Evolutionary conservation across 768 basidiomycete species (phyloP).

Genomic region (Omphalotus guepiniiformis): DNA sequence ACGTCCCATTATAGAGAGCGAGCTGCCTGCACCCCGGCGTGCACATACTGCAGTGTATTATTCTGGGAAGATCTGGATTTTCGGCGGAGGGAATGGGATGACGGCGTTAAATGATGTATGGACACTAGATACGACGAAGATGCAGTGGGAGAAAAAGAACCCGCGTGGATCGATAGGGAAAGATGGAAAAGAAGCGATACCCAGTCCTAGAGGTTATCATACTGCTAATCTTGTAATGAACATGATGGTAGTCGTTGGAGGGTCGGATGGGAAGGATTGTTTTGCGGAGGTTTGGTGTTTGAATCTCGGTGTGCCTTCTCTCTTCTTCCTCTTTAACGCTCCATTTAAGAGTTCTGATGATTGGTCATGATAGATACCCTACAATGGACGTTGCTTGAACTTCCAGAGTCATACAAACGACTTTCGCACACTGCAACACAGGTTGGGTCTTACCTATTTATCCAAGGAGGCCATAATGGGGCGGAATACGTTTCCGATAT

Average conservation of each 20-base stretch:
- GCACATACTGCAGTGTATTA: constrained; percentile 86
- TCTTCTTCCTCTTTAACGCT: background rate
- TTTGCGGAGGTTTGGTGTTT: constrained; percentile 88
- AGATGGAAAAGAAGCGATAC: constrained; percentile 52
- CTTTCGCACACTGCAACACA: constrained; percentile 85
- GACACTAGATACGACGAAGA: constrained; percentile 66
- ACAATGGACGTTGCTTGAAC: constrained; percentile 44
- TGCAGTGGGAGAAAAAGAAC: constrained; percentile 47
- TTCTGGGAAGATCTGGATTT: constrained; percentile 70
- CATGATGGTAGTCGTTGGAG: constrained; percentile 86
- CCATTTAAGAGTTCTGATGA: too few species aligned
- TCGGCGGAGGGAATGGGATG: constrained; percentile 92
- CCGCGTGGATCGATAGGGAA: constrained; percentile 42
- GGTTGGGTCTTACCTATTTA: constrained; percentile 88
- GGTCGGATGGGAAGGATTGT: constrained; percentile 85
- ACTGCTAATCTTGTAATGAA: constrained; percentile 83
- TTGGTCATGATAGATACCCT: constrained; percentile 42
- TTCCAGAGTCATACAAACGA: constrained; percentile 45
- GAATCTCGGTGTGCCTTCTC: constrained; percentile 62
- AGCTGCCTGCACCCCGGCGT: constrained; percentile 62
- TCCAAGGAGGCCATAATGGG: constrained; percentile 87
- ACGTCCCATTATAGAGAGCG: constrained; percentile 29
- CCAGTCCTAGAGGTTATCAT: constrained; percentile 82
- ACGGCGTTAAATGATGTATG: constrained; percentile 89
- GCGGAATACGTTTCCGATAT: constrained; percentile 68